Evolutionary conservation across 2,329 filamentous ascomycete genomes (phyloP), one percentile per base, ranked within the genome.

Genomic region (Gaeumannomyces sp.): DNA sequence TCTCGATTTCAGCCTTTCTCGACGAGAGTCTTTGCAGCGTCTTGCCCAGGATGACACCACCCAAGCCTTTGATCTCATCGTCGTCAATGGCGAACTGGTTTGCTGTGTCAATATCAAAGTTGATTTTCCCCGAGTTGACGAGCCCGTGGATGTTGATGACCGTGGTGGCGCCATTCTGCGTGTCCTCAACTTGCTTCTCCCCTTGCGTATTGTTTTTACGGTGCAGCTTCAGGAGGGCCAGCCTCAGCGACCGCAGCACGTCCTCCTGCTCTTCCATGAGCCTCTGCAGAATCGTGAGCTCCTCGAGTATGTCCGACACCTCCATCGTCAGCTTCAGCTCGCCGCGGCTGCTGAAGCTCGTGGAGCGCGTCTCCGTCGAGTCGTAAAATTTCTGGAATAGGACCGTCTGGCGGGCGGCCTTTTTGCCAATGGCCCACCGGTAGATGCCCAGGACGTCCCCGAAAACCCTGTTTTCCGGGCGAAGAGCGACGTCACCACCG

Each of bases 121-220:
- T 53, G 45, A 53, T 53, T 7, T 53, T 53, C 5, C 45, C 45
- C 19, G 45, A 53, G 45, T 53, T 53, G 19, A 53, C 45, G 19
- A 53, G 45, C 45, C 45, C 45, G 45, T 53, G 45, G 45, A 53
- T 53, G 45, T 53, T 53, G 45, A 53, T 53, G 45, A 53, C 22
- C 7, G 45, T 53, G 22, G 45, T 53, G 45, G 45, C 45, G 7
- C 45, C 45, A 10, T 53, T 53, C 14, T 53, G 45, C 8, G 45
- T 53, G 13, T 53, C 45, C 45, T 53, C 45, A 8, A 53, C 6
- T 10, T 53, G 45, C 22, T 25, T 22, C 45, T 53, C 22, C 19
- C 22, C 45, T 19, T 50, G 7, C 3, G 14, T 45, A 10, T 35
- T 14, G 38, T 5, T n/a, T 7, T 53, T 53, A 5, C 45, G 45